Conservation (phyloP, 2,329 filamentous ascomycete species). For the Penicillium sp. region DNA sequence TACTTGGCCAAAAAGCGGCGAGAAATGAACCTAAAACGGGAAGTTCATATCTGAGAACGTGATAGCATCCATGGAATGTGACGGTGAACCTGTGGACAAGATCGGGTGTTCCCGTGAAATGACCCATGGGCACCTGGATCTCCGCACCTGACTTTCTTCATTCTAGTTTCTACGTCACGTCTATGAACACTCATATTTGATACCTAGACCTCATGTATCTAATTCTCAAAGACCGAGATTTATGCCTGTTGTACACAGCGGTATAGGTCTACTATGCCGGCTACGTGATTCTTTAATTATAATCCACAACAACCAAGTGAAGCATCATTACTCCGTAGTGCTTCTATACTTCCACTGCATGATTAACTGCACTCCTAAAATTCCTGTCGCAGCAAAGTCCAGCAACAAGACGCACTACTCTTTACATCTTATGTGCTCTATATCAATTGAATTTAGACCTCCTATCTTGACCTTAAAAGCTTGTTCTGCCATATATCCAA, state of each 20-base stretch:
- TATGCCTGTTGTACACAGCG: no score
- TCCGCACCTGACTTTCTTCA: not conserved
- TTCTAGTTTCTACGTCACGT: not conserved
- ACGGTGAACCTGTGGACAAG: constrained; percentile 8
- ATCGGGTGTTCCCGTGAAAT: constrained; percentile 14
- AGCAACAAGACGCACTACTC: not conserved
- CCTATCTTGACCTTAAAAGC: not conserved
- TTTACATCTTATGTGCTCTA: not conserved
- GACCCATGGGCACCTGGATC: constrained; percentile 12
- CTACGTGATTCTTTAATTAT: no score
- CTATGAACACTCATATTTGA: not conserved
- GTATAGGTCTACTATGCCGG: no score
- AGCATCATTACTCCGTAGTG: not conserved
- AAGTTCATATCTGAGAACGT: not conserved
- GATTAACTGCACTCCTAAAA: not conserved
- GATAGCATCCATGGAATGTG: not conserved
- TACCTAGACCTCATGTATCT: not conserved
- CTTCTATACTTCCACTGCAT: not conserved
- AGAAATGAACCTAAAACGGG: not conserved
- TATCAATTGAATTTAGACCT: not conserved
- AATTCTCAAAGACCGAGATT: not conserved
- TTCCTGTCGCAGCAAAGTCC: not conserved
- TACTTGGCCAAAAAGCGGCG: not conserved
- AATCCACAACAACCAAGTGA: not conserved
- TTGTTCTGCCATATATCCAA: not conserved